Evolutionary conservation across 2,329 filamentous ascomycete genomes (phyloP).

Genomic region (Fusarium decemcellulare): DNA sequence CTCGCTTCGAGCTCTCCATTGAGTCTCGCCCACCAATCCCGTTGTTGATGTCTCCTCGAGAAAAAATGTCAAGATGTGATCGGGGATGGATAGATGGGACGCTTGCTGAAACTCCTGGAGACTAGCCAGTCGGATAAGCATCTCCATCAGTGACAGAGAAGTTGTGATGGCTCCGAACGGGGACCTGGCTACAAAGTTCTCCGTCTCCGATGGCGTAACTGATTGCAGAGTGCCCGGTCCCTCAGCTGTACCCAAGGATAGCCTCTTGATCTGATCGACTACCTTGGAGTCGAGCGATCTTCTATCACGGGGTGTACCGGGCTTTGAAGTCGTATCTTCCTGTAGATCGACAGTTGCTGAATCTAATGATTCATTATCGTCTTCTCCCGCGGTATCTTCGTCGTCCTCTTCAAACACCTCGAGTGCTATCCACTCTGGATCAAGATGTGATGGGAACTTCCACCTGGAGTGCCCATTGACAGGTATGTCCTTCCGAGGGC

Average conservation of each 20-base stretch:
- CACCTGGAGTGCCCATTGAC: slow-evolving; percentile 19
- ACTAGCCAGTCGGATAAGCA: slow-evolving; percentile 86
- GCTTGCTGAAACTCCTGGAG: slow-evolving; percentile 94
- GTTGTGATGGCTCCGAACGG: slow-evolving; percentile 67
- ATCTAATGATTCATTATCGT: slow-evolving; percentile 65
- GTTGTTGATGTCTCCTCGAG: slow-evolving; percentile 73
- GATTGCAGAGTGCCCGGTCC: slow-evolving; percentile 13
- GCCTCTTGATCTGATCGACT: slow-evolving; percentile 57
- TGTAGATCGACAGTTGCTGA: slow-evolving; percentile 50
- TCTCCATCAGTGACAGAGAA: slow-evolving; percentile 85
- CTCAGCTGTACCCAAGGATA: slow-evolving; percentile 52
- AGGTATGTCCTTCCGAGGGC: slow-evolving; percentile 7
- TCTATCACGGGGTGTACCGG: slow-evolving; percentile 29
- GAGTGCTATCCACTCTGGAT: slow-evolving; percentile 92
- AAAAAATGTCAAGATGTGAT: slow-evolving; percentile 92
- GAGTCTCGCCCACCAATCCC: slow-evolving; percentile 62
- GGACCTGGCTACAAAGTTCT: slow-evolving; percentile 56
- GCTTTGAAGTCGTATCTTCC: slow-evolving; percentile 26
- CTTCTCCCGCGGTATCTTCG: slow-evolving; percentile 46
- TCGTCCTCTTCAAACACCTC: slow-evolving; percentile 81
- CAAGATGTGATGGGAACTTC: slow-evolving; percentile 78
- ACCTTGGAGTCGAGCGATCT: slow-evolving; percentile 55
- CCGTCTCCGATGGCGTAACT: slow-evolving; percentile 37
- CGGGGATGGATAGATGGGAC: slow-evolving; percentile 89
- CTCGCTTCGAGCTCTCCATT: slow-evolving; percentile 60